These are phyloP conservation scores for Didymella exigua DNA, from an alignment of 2,329 filamentous ascomycete species.

Conservation along the genomic window DNA sequence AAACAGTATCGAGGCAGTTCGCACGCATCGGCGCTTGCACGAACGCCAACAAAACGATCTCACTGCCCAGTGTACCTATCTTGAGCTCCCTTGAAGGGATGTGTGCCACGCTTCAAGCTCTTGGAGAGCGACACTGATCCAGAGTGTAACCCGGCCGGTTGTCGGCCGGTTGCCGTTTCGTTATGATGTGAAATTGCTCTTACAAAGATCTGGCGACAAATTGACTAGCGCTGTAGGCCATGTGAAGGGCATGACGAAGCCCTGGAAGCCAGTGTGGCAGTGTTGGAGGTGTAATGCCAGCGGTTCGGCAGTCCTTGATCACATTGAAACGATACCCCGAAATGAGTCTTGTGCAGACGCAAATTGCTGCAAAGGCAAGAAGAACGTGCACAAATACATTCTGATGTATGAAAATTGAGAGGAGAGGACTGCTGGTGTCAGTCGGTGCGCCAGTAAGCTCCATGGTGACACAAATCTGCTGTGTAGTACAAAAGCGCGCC, in stretches of 20 bases:
- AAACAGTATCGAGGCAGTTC: too few species aligned
- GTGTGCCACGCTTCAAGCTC: too few species aligned
- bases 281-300: constrained; percentile 20
- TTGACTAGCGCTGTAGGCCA: constrained; percentile 17
- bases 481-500: too few species aligned
- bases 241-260: constrained; percentile 22
- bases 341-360: constrained; percentile 19
- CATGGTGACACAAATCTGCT: too few species aligned
- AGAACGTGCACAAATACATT: constrained; percentile 3
- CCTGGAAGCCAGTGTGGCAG: constrained; percentile 28
- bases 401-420: background rate
- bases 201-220: constrained; percentile 25
- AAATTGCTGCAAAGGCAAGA: constrained; percentile 12
- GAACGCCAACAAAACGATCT: too few species aligned
- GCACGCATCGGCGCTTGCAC: too few species aligned
- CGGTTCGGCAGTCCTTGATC: constrained; percentile 14
- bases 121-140: too few species aligned
- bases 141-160: too few species aligned
- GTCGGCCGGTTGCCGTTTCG: too few species aligned
- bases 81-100: too few species aligned
- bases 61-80: too few species aligned
- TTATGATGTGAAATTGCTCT: background rate
- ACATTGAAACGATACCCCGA: constrained; percentile 19
- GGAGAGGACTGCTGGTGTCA: background rate
- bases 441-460: background rate